A percentile compares a stretch with the other conserved stretches of the same genome.
These are phyloP conservation scores for Didymella glomerata DNA, from an alignment of 2,329 filamentous ascomycete species.

Conservation along the genomic window DNA sequence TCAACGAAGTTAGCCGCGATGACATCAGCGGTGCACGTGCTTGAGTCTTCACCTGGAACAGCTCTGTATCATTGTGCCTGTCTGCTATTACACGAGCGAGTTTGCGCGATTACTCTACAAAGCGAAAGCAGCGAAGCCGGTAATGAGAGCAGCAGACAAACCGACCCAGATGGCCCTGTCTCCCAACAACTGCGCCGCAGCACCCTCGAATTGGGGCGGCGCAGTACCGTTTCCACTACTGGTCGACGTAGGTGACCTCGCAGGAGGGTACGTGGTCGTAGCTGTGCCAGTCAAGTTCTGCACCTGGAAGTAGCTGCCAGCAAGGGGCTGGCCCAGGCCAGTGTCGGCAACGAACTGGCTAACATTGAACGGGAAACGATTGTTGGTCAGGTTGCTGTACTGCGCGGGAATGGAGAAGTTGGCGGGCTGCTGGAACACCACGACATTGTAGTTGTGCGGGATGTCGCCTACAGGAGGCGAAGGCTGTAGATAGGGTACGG, in stretches of 20 bases:
- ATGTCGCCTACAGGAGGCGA: slow-evolving; percentile 41
- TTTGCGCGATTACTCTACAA: slow-evolving; percentile 24
- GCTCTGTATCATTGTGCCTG: background rate
- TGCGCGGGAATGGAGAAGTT: slow-evolving; percentile 38
- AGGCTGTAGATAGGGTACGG: slow-evolving; percentile 35
- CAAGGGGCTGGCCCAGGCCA: slow-evolving; percentile 41
- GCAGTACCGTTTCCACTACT: slow-evolving; percentile 11
- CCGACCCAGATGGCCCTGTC: slow-evolving; percentile 28
- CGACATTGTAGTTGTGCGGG: slow-evolving; percentile 41
- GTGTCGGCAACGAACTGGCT: slow-evolving; percentile 47
- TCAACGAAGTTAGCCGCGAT: slow-evolving; percentile 3
- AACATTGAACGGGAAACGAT: slow-evolving; percentile 48
- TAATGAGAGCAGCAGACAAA: slow-evolving; percentile 27
- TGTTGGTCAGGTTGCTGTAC: slow-evolving; percentile 37
- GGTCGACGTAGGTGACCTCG: slow-evolving; percentile 18
- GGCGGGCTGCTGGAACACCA: slow-evolving; percentile 38
- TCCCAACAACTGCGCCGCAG: slow-evolving; percentile 18
- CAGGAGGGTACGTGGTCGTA: slow-evolving; percentile 33
- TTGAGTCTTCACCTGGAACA: background rate
- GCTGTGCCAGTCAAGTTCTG: slow-evolving; percentile 39
- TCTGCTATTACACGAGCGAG: background rate
- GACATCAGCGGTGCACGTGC: slow-evolving; percentile 19
- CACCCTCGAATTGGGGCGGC: slow-evolving; percentile 27
- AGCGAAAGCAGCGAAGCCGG: slow-evolving; percentile 31
- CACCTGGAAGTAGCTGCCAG: slow-evolving; percentile 53